Conservation (phyloP, 73 alveolate species). For the Effrenium voratum region DNA sequence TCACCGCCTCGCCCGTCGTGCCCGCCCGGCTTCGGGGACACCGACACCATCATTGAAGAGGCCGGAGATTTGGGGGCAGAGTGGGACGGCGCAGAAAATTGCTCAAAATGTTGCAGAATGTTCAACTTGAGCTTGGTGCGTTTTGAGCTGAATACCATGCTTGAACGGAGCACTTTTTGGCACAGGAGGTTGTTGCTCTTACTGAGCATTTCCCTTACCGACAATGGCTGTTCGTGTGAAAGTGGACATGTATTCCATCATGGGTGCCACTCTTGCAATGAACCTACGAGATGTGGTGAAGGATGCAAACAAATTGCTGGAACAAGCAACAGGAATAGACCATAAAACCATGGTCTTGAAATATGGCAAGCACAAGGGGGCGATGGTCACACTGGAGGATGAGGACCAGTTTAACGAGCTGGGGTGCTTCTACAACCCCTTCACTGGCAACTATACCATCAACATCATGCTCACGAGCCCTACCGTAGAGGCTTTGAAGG, state of each 20-base stretch:
- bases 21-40: too few relatives aligned
- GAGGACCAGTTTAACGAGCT: background rate
- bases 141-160: too few relatives aligned
- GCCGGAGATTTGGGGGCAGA: too few relatives aligned
- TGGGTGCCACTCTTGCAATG: background rate
- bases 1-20: too few relatives aligned
- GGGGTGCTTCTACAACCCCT: too few relatives aligned
- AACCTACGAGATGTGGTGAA: background rate
- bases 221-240: background rate
- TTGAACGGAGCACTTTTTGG: too few relatives aligned
- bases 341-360: background rate
- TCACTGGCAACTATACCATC: background rate
- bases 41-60: too few relatives aligned
- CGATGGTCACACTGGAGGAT: background rate
- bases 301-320: background rate
- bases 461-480: background rate
- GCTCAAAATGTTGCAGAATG: too few relatives aligned
- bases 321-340: constrained; percentile 20
- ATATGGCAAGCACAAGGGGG: background rate
- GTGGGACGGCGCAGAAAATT: too few relatives aligned
- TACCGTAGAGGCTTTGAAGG: background rate
- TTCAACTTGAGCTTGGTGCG: too few relatives aligned
- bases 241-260: background rate
- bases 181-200: too few relatives aligned
- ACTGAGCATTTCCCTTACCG: too few relatives aligned